Evolutionary conservation across 129 eudicot genomes (phyloP), one percentile per base, ranked within the genome.

Genomic region (Arctium lappa): DNA sequence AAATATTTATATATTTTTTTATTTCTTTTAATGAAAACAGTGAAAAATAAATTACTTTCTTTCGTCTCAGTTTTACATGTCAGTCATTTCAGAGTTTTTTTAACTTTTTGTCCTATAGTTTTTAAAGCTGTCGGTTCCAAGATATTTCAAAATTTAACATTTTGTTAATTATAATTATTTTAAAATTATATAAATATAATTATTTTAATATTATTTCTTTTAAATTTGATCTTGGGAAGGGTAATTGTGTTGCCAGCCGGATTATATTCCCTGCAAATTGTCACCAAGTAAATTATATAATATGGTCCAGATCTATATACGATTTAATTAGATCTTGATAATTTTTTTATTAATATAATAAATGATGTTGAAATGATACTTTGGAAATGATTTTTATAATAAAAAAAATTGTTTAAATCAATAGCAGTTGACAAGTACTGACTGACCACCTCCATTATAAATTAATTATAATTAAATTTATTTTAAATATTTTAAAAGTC

Each of bases 191-290:
- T 5, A 40, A 69, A 22, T 32, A 22, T 27, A 22, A 69, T 32
- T 69, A 69, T 69, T 32, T 69, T 69, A 69, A 32, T 69, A 33
- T 70, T 70, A 30, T 70, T 30, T 9, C 1, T 70, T 5, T 8
- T 29, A 69, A 70, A 70, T 30, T 70, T 70, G n/a, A 70, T 70
- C 74, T 70, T 34, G 40, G 74, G 11, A 15, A 46, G 66, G 78
- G 69, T 79, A 27, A 82, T 82, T 75, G 85, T 71, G 84, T 88
- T 88, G 87, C 88, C 87, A 84, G 85, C 87, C 80, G 37, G 75
- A 73, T 82, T 77, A 81, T 85, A 88, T 90, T 90, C 91, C 79
- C 86, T 81, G 18, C 16, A 81, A 75, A 76, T 83, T 85, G 90
- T 87, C 89, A 80, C 86, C 70, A 74, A 63, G 53, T 79, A 66